These are phyloP conservation scores for Colletotrichum chlorophyti DNA, from an alignment of 2,329 filamentous ascomycete species.

Conservation along the genomic window DNA sequence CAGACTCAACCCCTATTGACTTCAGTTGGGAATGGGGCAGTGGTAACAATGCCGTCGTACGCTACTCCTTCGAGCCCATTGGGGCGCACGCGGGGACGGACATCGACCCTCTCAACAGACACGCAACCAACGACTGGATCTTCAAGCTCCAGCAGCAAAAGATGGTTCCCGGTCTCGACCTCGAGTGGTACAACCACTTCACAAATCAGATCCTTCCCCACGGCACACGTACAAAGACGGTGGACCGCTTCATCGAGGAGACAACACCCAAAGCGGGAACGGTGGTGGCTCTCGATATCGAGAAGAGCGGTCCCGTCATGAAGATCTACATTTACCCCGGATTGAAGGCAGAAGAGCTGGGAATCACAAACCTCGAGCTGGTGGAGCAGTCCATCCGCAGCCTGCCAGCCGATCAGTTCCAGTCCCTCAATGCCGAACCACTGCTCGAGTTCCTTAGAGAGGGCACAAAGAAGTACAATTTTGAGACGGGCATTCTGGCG, in stretches of 20 bases:
- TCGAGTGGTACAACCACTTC: slow-evolving; percentile 25
- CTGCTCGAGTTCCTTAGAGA: slow-evolving; percentile 17
- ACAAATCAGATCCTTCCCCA: slow-evolving; percentile 14
- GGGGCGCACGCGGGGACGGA: slow-evolving; percentile 17
- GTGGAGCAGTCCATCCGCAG: slow-evolving; percentile 19
- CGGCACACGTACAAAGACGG: slow-evolving; percentile 11
- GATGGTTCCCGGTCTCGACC: slow-evolving; percentile 17
- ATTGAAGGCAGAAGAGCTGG: slow-evolving; percentile 19
- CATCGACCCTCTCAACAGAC: slow-evolving; percentile 20
- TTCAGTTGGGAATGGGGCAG: slow-evolving; percentile 26
- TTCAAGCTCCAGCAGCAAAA: slow-evolving; percentile 13
- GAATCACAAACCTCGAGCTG: slow-evolving; percentile 21
- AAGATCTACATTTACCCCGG: slow-evolving; percentile 27
- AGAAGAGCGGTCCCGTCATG: slow-evolving; percentile 25
- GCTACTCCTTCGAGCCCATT: slow-evolving; percentile 24
- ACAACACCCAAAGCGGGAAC: slow-evolving; percentile 22
- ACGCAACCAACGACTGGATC: slow-evolving; percentile 25
- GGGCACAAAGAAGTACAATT: slow-evolving; percentile 17
- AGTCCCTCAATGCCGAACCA: slow-evolving; percentile 5
- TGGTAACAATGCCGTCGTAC: slow-evolving; percentile 2
- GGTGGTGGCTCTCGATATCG: slow-evolving; percentile 22
- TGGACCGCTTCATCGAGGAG: slow-evolving; percentile 18
- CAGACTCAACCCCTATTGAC: slow-evolving; percentile 24
- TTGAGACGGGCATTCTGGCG: slow-evolving; percentile 23
- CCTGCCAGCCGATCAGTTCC: slow-evolving; percentile 6